A percentile compares a stretch with the other conserved stretches of the same genome.
Conservation (phyloP, 2,329 filamentous ascomycete species). For the Apiospora koreana region DNA sequence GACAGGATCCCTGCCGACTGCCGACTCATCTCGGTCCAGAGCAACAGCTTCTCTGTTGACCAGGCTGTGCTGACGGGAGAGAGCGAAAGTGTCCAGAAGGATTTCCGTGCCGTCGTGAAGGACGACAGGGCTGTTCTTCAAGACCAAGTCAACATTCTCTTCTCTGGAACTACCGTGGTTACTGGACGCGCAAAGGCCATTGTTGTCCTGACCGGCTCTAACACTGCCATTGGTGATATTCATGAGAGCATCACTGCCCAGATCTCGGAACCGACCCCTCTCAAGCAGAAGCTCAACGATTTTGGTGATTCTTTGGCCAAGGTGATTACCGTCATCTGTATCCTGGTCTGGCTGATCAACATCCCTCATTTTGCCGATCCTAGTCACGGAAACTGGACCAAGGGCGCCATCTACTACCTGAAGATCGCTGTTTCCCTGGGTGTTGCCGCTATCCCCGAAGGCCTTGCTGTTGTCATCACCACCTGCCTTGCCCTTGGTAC, state of each 20-base stretch:
- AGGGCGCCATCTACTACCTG: conserved; percentile 98
- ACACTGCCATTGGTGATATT: conserved; percentile 96
- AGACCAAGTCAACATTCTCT: conserved; percentile 96
- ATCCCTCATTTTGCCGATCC: conserved; percentile 96
- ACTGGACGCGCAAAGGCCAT: conserved; percentile 90
- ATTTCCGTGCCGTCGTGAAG: conserved; percentile 63
- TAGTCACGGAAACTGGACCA: conserved; percentile 88
- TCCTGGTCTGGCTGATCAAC: conserved; percentile 98
- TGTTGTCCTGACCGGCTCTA: conserved; percentile 85
- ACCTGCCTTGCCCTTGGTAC: conserved; percentile 95
- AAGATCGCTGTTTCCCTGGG: conserved; percentile 99
- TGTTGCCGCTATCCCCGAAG: conserved; percentile 96
- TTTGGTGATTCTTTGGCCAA: conserved; percentile 96
- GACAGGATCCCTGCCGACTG: conserved; percentile 96
- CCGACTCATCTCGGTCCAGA: conserved; percentile 84
- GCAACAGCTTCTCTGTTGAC: conserved; percentile 96
- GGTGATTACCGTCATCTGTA: conserved; percentile 95
- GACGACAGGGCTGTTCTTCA: conserved; percentile 91
- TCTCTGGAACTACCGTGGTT: conserved; percentile 96
- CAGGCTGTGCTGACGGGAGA: conserved; percentile 97
- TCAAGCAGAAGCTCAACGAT: conserved; percentile 98
- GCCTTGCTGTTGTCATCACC: conserved; percentile 97
- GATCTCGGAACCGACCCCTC: conserved; percentile 93
- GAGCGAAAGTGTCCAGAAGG: conserved; percentile 94
- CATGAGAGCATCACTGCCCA: conserved; percentile 98